Percentiles rank a stretch among this genome's conserved stretches.
Evolutionary conservation across 306 rosid genomes (phyloP).

Genomic region (Senna siamea): DNA sequence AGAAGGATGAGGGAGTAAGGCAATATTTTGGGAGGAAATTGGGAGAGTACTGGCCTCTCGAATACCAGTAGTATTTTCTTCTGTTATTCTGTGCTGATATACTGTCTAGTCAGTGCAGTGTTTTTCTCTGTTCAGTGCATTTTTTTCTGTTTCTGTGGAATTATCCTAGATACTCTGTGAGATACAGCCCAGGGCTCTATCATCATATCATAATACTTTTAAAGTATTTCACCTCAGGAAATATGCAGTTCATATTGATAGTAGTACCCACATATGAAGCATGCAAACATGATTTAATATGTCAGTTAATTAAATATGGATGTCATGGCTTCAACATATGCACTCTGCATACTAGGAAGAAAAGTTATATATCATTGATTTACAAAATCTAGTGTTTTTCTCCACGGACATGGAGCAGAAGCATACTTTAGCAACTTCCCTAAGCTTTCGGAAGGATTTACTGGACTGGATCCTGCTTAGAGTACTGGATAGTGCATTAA

Average conservation of each 20-base stretch:
- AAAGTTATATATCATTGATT: conserved; percentile 13
- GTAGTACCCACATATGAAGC: not conserved
- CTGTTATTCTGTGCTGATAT: too few relatives aligned
- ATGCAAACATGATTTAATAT: not conserved
- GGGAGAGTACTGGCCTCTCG: too few relatives aligned
- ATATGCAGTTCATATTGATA: conserved; percentile 16
- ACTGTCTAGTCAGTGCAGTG: too few relatives aligned
- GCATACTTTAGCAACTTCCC: conserved; percentile 92
- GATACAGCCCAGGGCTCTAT: too few relatives aligned
- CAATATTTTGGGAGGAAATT: too few relatives aligned
- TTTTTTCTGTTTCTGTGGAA: too few relatives aligned
- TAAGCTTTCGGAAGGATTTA: conserved; percentile 79
- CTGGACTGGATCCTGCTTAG: conserved; percentile 90
- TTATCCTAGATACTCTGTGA: too few relatives aligned
- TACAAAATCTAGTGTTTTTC: conserved; percentile 21
- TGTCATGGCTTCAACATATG: conserved; percentile 6
- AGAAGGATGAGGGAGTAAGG: too few relatives aligned
- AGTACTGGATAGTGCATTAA: conserved; percentile 78
- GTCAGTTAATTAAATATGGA: conserved; percentile 4
- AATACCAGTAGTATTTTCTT: too few relatives aligned
- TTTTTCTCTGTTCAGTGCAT: too few relatives aligned
- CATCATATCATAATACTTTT: conserved; percentile 26
- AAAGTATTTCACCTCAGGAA: not conserved
- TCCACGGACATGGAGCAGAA: conserved; percentile 27
- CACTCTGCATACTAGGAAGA: conserved; percentile 26